Percentiles rank a stretch among this genome's conserved stretches.
Conservation (phyloP, 495 filamentous ascomycete species). For the Bombardia bombarda region DNA sequence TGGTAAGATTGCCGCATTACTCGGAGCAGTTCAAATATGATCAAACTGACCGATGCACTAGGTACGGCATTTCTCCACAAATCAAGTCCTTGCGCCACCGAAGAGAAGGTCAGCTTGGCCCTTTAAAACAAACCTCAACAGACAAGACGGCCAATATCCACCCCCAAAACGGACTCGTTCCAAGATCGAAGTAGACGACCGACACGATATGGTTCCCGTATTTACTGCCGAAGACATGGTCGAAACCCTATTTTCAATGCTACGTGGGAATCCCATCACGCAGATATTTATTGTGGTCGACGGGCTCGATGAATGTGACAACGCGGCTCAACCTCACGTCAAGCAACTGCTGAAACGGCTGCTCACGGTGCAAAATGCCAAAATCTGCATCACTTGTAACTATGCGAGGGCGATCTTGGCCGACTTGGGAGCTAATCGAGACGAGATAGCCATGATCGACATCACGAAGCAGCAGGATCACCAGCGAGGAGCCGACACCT, state of each 20-base stretch:
- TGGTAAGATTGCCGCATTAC: too few relatives aligned
- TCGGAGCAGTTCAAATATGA: too few relatives aligned
- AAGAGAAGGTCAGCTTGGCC: neutral
- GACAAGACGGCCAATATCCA: neutral
- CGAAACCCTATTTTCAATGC: constrained; percentile 3
- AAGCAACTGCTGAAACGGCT: neutral
- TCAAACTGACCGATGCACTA: too few relatives aligned
- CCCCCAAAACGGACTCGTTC: neutral
- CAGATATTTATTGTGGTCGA: constrained; percentile 4
- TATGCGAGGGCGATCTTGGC: neutral
- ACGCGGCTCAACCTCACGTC: neutral
- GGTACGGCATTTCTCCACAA: constrained; percentile 2
- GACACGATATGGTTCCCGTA: neutral
- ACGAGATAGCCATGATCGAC: neutral
- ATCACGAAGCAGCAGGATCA: neutral
- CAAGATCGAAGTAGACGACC: neutral
- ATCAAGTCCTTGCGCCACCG: neutral
- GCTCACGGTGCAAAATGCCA: neutral
- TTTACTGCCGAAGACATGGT: constrained; percentile 1
- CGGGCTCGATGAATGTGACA: constrained; percentile 3
- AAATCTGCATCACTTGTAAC: constrained; percentile 4
- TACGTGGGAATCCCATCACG: neutral
- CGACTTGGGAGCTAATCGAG: neutral
- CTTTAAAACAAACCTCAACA: neutral
- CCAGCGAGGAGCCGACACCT: neutral